A percentile compares a stretch with the other conserved stretches of the same genome.
These are phyloP conservation scores for Aspergillus phoenicis DNA, from an alignment of 2,329 filamentous ascomycete species.

Conservation along the genomic window DNA sequence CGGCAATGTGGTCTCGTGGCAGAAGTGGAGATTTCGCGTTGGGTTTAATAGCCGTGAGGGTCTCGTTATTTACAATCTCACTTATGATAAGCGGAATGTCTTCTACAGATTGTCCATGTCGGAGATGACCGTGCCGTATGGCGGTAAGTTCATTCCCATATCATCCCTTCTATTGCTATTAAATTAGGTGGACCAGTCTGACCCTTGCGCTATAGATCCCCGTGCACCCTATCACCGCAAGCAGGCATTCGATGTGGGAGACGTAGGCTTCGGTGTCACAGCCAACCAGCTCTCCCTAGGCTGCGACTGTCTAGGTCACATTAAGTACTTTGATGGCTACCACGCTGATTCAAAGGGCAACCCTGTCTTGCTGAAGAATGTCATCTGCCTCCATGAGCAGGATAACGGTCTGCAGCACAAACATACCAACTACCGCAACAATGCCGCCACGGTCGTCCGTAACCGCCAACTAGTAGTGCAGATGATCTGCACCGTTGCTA, in stretches of 20 bases:
- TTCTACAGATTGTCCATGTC: conserved; percentile 69
- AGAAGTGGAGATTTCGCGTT: conserved; percentile 66
- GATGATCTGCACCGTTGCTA: conserved; percentile 70
- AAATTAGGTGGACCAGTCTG: not conserved
- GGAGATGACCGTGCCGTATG: conserved; percentile 63
- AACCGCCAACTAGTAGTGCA: conserved; percentile 69
- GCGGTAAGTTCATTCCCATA: conserved; percentile 27
- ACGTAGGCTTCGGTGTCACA: conserved; percentile 67
- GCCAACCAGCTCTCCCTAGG: conserved; percentile 71
- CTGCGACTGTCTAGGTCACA: conserved; percentile 71
- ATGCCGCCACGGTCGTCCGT: conserved; percentile 64
- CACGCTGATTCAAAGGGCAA: conserved; percentile 63
- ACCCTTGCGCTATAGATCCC: conserved; percentile 52
- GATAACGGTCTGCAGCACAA: conserved; percentile 72
- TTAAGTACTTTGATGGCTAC: conserved; percentile 66
- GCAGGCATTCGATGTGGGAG: conserved; percentile 70
- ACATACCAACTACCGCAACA: conserved; percentile 71
- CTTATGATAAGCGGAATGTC: conserved; percentile 63
- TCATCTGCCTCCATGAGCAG: conserved; percentile 71
- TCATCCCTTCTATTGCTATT: not conserved
- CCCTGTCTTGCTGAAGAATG: conserved; percentile 62
- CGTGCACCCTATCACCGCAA: conserved; percentile 70
- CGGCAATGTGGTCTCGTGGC: conserved; percentile 63
- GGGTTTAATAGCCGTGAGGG: conserved; percentile 67
- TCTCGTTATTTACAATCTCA: conserved; percentile 68